Evolutionary conservation across 306 rosid genomes (phyloP).

Genomic region (Cicer judaicum): DNA sequence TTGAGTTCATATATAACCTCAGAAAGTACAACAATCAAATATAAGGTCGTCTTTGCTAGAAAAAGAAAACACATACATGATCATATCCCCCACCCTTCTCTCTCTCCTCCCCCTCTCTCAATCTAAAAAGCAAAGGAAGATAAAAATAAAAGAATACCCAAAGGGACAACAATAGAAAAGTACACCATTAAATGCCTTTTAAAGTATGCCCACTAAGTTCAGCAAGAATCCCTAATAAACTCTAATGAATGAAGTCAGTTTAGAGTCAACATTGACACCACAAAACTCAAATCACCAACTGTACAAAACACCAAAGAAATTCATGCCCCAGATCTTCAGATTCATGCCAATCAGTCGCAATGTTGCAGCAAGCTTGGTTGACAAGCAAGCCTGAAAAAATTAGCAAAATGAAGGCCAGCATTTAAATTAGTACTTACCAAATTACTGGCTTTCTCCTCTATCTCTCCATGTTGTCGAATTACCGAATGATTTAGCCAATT

Average conservation of each 20-base stretch:
- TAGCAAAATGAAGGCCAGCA: conserved; percentile 74
- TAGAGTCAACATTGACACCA: conserved; percentile 14
- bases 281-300: conserved; percentile 28
- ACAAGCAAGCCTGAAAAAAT: conserved; percentile 62
- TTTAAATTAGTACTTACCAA: conserved; percentile 76
- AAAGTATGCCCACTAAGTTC: conserved; percentile 33
- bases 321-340: conserved; percentile 12
- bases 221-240: conserved; percentile 38
- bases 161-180: background rate
- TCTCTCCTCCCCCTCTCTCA: conserved; percentile 3
- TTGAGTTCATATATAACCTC: conserved; percentile 7
- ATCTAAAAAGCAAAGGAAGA: background rate
- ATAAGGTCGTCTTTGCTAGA: conserved; percentile 5
- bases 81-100: background rate
- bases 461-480: background rate
- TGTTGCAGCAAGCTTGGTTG: conserved; percentile 35
- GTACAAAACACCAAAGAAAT: conserved; percentile 36
- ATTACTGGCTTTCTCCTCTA: conserved; percentile 63
- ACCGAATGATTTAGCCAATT: background rate
- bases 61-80: background rate
- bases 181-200: conserved; percentile 14
- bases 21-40: conserved; percentile 1
- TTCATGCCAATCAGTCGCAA: conserved; percentile 37
- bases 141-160: background rate
- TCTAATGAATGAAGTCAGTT: conserved; percentile 22